phyloP scores from a whole-genome alignment of 306 rosid genomes.

The Medicago lupulina region DNA sequence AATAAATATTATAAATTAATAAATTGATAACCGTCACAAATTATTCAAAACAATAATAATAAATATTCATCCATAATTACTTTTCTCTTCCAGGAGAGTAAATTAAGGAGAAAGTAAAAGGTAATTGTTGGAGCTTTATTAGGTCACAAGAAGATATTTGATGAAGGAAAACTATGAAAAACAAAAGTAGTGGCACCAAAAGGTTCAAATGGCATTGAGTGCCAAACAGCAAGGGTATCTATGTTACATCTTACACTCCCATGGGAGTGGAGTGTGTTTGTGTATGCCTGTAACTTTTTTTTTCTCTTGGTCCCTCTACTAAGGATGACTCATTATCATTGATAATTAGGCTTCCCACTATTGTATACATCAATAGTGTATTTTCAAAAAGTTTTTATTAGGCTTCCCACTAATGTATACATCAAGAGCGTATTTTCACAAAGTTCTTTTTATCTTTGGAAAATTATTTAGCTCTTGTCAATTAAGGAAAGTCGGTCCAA shows the following conservation, averaged over 20 bases:
- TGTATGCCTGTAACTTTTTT: neutral
- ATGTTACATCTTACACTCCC: neutral
- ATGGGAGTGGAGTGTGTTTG: neutral
- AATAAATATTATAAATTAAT: neutral
- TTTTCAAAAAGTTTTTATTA: slow-evolving; percentile 7
- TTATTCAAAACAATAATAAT: neutral
- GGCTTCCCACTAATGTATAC: slow-evolving; percentile 4
- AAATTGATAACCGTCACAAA: neutral
- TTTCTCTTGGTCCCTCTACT: no score
- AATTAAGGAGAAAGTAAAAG: neutral
- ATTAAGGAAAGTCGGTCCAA: neutral
- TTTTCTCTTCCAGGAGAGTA: neutral
- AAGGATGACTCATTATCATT: neutral
- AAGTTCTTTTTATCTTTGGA: neutral
- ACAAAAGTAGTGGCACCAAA: slow-evolving; percentile 1
- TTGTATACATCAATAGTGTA: neutral
- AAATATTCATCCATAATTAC: neutral
- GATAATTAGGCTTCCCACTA: slow-evolving; percentile 19
- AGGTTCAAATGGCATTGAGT: neutral
- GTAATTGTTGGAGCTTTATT: neutral
- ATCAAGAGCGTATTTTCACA: neutral
- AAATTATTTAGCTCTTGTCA: neutral
- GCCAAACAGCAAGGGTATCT: neutral
- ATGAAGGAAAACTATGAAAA: neutral
- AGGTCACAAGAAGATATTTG: neutral